phyloP scores from a whole-genome alignment of 495 filamentous ascomycete species.

The Pyrenopolyporus hunteri region DNA sequence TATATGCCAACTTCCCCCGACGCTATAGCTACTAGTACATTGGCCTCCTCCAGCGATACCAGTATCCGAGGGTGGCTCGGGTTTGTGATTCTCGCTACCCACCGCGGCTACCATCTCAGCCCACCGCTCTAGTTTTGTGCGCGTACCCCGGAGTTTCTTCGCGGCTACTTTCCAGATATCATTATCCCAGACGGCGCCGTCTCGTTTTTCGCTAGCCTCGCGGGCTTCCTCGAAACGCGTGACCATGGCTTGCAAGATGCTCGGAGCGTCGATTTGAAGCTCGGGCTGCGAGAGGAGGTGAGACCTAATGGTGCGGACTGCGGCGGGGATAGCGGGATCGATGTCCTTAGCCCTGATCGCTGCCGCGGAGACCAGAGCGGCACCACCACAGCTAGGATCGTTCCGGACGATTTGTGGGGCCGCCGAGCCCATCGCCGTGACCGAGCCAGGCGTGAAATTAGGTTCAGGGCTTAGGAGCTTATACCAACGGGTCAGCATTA shows the following conservation, averaged over 20 bases:
- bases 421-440: background rate
- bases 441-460: background rate
- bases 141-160: slow-evolving; percentile 39
- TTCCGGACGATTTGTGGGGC: background rate
- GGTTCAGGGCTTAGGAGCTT: slow-evolving; percentile 33
- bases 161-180: slow-evolving; percentile 43
- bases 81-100: slow-evolving; percentile 11
- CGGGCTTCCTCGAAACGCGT: slow-evolving; percentile 40
- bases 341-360: slow-evolving; percentile 9
- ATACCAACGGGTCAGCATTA: slow-evolving; percentile 47
- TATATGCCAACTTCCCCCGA: slow-evolving; percentile 21
- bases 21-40: background rate
- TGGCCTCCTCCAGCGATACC: background rate
- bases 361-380: background rate
- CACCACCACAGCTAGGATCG: slow-evolving; percentile 19
- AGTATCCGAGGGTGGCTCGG: background rate
- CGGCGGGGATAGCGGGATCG: slow-evolving; percentile 36
- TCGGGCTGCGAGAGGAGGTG: slow-evolving; percentile 40
- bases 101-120: slow-evolving; percentile 38
- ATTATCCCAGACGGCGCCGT: slow-evolving; percentile 20
- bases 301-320: slow-evolving; percentile 33
- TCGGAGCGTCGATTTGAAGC: slow-evolving; percentile 38
- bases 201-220: slow-evolving; percentile 7
- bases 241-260: slow-evolving; percentile 37
- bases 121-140: slow-evolving; percentile 40